Conservation (phyloP, 2,329 filamentous ascomycete species). For the Aspergillus pseudoviridinutans region DNA sequence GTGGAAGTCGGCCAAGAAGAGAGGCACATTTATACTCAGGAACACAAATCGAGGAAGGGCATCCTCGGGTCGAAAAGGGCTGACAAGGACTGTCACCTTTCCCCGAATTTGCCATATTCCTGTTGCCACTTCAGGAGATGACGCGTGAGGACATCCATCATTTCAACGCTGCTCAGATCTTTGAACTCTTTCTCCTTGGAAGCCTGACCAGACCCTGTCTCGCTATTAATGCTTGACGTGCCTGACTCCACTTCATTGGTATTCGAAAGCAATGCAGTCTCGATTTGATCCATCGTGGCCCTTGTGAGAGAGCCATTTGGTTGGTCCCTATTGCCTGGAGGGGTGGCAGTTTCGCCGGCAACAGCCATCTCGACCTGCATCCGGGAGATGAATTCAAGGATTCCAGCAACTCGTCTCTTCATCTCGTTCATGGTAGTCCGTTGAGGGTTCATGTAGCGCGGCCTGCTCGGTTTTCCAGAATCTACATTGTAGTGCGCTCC, state of each 20-base stretch:
- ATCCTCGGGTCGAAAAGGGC: background rate
- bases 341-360: slow-evolving; percentile 44
- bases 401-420: slow-evolving; percentile 75
- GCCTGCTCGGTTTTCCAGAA: slow-evolving; percentile 58
- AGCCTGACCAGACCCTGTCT: slow-evolving; percentile 16
- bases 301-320: slow-evolving; percentile 31
- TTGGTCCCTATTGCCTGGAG: slow-evolving; percentile 34
- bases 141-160: slow-evolving; percentile 83
- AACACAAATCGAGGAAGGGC: background rate
- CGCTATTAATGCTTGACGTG: slow-evolving; percentile 23
- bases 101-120: slow-evolving; percentile 56
- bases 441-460: slow-evolving; percentile 51
- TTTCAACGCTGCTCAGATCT: slow-evolving; percentile 72
- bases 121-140: slow-evolving; percentile 84
- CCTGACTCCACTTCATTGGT: slow-evolving; percentile 24
- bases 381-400: slow-evolving; percentile 84
- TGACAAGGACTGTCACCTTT: slow-evolving; percentile 35
- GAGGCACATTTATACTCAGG: background rate
- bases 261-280: slow-evolving; percentile 23
- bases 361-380: slow-evolving; percentile 83
- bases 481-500: slow-evolving; percentile 55
- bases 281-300: slow-evolving; percentile 34
- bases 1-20: slow-evolving; percentile 4
- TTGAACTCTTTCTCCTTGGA: slow-evolving; percentile 59
- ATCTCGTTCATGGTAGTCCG: slow-evolving; percentile 80